phyloP scores from a whole-genome alignment of 2,329 filamentous ascomycete species.

The Diplodia mutila region DNA sequence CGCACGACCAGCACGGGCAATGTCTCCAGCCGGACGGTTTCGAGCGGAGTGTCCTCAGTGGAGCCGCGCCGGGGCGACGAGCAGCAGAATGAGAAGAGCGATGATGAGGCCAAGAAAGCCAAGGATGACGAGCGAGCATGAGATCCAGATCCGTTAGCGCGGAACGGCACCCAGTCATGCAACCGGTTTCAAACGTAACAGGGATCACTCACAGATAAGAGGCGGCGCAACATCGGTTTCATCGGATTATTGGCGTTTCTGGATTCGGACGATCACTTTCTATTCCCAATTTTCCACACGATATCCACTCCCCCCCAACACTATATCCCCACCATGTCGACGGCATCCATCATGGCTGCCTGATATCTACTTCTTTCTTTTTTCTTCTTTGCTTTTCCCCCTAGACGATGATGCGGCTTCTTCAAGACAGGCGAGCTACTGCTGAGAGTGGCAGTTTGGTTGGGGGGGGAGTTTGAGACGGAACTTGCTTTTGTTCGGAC shows the following conservation, averaged over 20 bases:
- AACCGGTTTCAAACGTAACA: not conserved
- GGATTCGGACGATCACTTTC: not conserved
- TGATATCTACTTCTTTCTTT: not conserved
- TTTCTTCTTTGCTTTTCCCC: not conserved
- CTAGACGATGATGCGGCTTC: not conserved
- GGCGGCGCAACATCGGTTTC: not conserved
- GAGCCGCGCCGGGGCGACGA: not conserved
- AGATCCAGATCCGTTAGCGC: not conserved
- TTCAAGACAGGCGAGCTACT: not conserved
- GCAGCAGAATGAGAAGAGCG: not conserved
- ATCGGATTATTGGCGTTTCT: not conserved
- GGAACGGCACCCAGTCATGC: no score
- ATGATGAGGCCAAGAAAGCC: slow-evolving; percentile 3
- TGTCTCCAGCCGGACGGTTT: slow-evolving; percentile 6
- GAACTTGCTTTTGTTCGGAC: not conserved
- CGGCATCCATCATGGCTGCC: not conserved
- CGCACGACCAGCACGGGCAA: not conserved
- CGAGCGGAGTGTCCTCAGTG: slow-evolving; percentile 15
- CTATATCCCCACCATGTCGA: not conserved
- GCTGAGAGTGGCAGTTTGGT: not conserved
- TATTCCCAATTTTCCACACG: not conserved
- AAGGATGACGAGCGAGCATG: not conserved
- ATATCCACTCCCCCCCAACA: not conserved
- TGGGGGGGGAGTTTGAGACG: no score
- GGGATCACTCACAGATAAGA: not conserved